A percentile compares a stretch with the other conserved stretches of the same genome.
Conservation (phyloP, 1,139 yeast species). For the Barnettozyma hawaiiensis region DNA sequence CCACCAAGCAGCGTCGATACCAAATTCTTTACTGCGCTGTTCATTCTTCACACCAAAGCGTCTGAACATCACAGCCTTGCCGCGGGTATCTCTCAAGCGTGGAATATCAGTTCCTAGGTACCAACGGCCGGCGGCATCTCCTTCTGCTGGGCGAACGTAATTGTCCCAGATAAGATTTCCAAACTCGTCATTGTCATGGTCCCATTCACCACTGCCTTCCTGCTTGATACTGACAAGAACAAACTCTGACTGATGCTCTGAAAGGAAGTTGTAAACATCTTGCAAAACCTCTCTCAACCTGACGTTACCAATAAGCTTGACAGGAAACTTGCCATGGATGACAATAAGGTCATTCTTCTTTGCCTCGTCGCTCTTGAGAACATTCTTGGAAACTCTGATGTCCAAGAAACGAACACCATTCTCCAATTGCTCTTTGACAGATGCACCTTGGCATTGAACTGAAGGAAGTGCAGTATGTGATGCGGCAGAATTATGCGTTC, state of each 20-base stretch:
- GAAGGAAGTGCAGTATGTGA: slow-evolving; percentile 71
- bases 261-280: slow-evolving; percentile 56
- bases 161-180: slow-evolving; percentile 58
- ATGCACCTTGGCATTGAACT: slow-evolving; percentile 69
- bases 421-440: slow-evolving; percentile 55
- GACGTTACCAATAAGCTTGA: slow-evolving; percentile 54
- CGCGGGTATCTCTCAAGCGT: slow-evolving; percentile 54
- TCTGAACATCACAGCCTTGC: slow-evolving; percentile 61
- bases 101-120: slow-evolving; percentile 55
- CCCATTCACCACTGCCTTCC: slow-evolving; percentile 67
- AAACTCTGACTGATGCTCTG: slow-evolving; percentile 48
- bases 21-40: slow-evolving; percentile 41
- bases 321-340: slow-evolving; percentile 75
- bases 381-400: slow-evolving; percentile 57
- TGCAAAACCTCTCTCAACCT: slow-evolving; percentile 43
- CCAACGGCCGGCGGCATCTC: too few species aligned
- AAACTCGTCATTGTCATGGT: slow-evolving; percentile 58
- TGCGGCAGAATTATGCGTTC: slow-evolving; percentile 79
- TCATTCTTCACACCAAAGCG: slow-evolving; percentile 59
- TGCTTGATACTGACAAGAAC: slow-evolving; percentile 68
- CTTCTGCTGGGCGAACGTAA: slow-evolving; percentile 46
- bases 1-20: slow-evolving; percentile 70
- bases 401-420: slow-evolving; percentile 75
- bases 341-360: slow-evolving; percentile 56
- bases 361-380: slow-evolving; percentile 33